A percentile compares a stretch with the other conserved stretches of the same genome.
Conservation (phyloP, 345 rosid species). For the Melaleuca alternifolia region DNA sequence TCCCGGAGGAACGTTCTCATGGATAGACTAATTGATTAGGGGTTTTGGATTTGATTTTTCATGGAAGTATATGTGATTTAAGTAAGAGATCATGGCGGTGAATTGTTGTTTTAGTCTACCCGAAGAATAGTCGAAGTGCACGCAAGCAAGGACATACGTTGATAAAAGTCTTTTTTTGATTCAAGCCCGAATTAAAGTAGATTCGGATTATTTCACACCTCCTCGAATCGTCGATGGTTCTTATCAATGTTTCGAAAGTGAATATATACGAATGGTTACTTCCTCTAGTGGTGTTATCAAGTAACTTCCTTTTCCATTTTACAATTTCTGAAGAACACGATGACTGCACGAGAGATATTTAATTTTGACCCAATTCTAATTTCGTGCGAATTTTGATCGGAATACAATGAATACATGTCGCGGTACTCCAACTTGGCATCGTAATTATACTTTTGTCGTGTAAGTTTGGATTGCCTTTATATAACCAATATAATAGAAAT, state of each 20-base stretch:
- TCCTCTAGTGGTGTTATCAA: background rate
- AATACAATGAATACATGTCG: background rate
- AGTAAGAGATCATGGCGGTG: too few relatives aligned
- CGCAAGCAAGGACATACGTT: too few relatives aligned
- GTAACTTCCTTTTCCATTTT: background rate
- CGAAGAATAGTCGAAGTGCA: too few relatives aligned
- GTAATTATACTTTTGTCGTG: background rate
- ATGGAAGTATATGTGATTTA: too few relatives aligned
- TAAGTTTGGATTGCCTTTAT: background rate
- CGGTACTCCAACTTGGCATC: background rate
- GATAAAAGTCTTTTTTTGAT: too few relatives aligned
- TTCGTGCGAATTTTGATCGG: background rate
- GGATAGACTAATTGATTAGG: too few relatives aligned
- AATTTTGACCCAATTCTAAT: background rate
- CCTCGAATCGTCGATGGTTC: background rate
- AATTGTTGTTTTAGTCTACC: too few relatives aligned
- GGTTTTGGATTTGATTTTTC: too few relatives aligned
- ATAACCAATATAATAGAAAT: too few relatives aligned
- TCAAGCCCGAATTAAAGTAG: background rate
- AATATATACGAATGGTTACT: background rate
- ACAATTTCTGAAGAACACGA: background rate
- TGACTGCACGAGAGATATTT: fast-evolving
- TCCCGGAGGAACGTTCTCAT: too few relatives aligned
- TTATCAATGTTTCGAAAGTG: background rate
- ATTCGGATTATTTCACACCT: background rate